phyloP scores from a whole-genome alignment of 352 stramenopile species.

The Sclerospora graminicola region DNA sequence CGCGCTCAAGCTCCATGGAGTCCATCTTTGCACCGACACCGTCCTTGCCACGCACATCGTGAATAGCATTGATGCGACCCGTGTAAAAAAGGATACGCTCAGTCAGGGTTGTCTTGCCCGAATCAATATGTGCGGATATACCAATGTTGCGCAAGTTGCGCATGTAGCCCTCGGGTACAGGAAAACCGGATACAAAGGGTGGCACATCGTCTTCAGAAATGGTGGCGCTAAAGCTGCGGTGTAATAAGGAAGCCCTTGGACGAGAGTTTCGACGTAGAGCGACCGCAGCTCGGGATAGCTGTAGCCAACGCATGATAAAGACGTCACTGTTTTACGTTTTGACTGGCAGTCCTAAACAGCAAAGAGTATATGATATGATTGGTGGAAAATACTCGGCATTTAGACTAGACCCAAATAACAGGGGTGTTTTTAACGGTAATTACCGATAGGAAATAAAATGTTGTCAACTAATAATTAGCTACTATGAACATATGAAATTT shows the following conservation, averaged over 20 bases:
- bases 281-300: slow-evolving; percentile 32
- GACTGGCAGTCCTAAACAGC: no score
- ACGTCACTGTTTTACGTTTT: no score
- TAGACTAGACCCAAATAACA: no score
- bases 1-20: slow-evolving; percentile 98
- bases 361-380: no score
- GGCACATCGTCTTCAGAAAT: slow-evolving; percentile 17
- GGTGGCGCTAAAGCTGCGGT: slow-evolving; percentile 23
- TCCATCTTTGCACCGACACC: slow-evolving; percentile 99
- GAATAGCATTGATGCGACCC: slow-evolving; percentile 94
- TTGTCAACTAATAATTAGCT: no score
- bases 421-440: no score
- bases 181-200: slow-evolving; percentile 29
- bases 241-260: slow-evolving; percentile 13
- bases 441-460: no score
- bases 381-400: no score
- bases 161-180: slow-evolving; percentile 69
- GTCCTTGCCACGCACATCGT: slow-evolving; percentile 95
- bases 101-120: slow-evolving; percentile 98
- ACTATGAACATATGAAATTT: no score
- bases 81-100: slow-evolving; percentile 99
- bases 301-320: slow-evolving; percentile 41
- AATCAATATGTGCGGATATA: slow-evolving; percentile 96
- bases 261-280: slow-evolving; percentile 16
- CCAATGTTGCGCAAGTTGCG: slow-evolving; percentile 89